phyloP scores from a whole-genome alignment of 2,329 filamentous ascomycete genomes.

The Aureobasidium melanogenum region DNA sequence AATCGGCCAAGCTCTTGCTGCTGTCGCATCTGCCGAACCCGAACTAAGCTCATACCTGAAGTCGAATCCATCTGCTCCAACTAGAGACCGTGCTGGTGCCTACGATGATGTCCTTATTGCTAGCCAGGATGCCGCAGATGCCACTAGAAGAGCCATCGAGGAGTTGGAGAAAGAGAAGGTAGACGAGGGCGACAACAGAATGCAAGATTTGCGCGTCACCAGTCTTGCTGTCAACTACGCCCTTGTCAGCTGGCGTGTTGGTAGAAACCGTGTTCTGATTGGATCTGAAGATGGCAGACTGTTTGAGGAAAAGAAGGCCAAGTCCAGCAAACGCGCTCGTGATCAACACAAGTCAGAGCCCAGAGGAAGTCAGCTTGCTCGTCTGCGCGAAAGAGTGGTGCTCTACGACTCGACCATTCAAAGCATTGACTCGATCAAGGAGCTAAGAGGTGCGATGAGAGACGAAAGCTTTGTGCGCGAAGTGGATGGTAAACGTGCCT shows the following conservation, averaged over 20 bases:
- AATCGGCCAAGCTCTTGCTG: conserved; percentile 74
- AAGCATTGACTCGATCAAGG: conserved; percentile 81
- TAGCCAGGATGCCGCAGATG: conserved; percentile 89
- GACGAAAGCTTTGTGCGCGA: conserved; percentile 68
- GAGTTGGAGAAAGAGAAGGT: conserved; percentile 78
- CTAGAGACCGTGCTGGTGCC: conserved; percentile 64
- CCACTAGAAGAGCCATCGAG: conserved; percentile 86
- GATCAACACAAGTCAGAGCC: conserved; percentile 53
- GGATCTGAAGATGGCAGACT: conserved; percentile 71
- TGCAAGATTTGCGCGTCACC: conserved; percentile 89
- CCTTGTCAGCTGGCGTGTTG: conserved; percentile 89
- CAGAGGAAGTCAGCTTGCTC: conserved; percentile 64
- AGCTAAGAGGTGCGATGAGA: conserved; percentile 80
- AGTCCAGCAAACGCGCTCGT: conserved; percentile 44
- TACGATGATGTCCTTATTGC: conserved; percentile 88
- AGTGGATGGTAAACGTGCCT: conserved; percentile 67
- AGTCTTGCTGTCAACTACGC: conserved; percentile 90
- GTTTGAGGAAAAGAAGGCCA: conserved; percentile 43
- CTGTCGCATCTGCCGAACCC: conserved; percentile 51
- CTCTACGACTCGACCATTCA: conserved; percentile 87
- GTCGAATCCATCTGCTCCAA: conserved; percentile 31
- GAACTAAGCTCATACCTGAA: conserved; percentile 40
- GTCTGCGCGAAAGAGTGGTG: conserved; percentile 76
- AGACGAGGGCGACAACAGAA: conserved; percentile 70
- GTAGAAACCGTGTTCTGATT: conserved; percentile 80